Evolutionary conservation across 345 rosid species (phyloP).

Genomic region (Linum usitatissimum): DNA sequence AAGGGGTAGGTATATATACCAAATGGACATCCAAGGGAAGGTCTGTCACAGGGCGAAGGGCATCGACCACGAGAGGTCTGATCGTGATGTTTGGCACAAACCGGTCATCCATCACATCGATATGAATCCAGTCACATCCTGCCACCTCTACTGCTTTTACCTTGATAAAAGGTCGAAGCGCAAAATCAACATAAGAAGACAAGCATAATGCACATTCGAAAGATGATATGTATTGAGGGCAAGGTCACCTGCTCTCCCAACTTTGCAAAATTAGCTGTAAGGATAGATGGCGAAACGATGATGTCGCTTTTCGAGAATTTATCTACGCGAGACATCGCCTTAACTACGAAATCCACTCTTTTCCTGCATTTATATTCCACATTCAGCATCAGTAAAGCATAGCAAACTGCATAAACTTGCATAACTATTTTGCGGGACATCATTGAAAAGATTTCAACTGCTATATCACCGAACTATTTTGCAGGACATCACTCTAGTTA

Average conservation of each 20-base stretch:
- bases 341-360: constrained; percentile 42
- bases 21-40: constrained; percentile 97
- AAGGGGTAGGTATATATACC: constrained; percentile 36
- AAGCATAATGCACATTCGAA: no score
- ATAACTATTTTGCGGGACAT: no score
- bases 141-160: constrained; percentile 87
- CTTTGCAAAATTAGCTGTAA: constrained; percentile 84
- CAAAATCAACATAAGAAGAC: no score
- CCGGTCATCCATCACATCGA: constrained; percentile 99
- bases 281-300: constrained; percentile 89
- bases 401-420: neutral
- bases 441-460: neutral
- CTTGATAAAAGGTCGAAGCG: constrained; percentile 31
- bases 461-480: neutral
- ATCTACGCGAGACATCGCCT: constrained; percentile 82
- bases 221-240: neutral
- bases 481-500: no score
- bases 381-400: neutral
- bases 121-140: constrained; percentile 95
- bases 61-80: constrained; percentile 91
- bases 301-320: constrained; percentile 85
- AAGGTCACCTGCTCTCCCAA: constrained; percentile 73
- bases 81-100: constrained; percentile 98
- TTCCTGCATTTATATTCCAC: constrained; percentile 20
- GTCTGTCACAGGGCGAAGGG: constrained; percentile 87